A percentile compares a stretch with the other conserved stretches of the same genome.
These are phyloP conservation scores for Alliaria petiolata DNA, from an alignment of 345 rosid species.

Conservation along the genomic window DNA sequence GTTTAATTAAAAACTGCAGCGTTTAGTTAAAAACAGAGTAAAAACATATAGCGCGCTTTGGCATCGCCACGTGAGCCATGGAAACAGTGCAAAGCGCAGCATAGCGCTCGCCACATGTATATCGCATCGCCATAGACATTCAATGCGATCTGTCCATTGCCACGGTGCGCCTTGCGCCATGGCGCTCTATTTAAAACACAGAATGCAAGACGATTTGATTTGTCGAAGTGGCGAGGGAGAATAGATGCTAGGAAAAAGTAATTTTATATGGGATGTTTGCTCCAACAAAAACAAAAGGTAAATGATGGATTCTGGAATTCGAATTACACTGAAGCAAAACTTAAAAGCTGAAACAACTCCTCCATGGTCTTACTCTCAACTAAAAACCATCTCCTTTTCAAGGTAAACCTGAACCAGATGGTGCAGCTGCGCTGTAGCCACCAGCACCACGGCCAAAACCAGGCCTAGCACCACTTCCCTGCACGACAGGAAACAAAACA, in stretches of 20 bases:
- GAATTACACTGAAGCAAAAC: conserved; percentile 24
- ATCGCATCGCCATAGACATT: too few species aligned
- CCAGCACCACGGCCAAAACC: conserved; percentile 85
- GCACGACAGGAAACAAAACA: not conserved
- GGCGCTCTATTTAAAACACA: too few species aligned
- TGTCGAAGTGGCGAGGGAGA: too few species aligned
- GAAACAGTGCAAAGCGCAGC: too few species aligned
- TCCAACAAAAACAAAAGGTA: not conserved
- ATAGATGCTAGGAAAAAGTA: too few species aligned
- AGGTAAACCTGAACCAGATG: conserved; percentile 48
- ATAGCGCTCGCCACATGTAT: too few species aligned
- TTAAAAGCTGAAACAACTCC: conserved; percentile 5
- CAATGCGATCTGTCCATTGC: too few species aligned
- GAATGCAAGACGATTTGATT: not conserved
- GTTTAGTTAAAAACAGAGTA: too few species aligned
- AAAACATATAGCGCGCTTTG: too few species aligned
- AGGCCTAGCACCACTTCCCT: conserved; percentile 67
- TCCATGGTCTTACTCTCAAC: not conserved
- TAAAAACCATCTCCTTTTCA: conserved; percentile 24
- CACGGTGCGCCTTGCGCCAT: too few species aligned
- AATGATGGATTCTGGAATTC: not conserved
- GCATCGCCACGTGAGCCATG: too few species aligned
- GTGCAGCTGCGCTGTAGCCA: conserved; percentile 46
- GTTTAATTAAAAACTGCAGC: too few species aligned
- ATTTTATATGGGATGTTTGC: not conserved